Conservation (phyloP, 257 asterid species). For the Solanum raphanifolium region DNA sequence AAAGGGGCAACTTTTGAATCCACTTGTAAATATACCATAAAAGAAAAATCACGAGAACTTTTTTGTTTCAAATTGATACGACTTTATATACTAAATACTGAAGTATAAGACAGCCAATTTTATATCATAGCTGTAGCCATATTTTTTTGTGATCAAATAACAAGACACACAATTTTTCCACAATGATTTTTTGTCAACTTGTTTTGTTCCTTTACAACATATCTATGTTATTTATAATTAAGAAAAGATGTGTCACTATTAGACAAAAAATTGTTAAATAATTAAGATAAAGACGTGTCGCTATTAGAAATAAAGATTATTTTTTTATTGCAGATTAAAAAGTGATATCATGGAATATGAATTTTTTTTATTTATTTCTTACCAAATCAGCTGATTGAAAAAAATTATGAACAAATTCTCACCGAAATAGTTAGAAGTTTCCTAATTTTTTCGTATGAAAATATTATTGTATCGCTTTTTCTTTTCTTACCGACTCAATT, state of each 20-base stretch:
- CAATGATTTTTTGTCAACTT: not conserved
- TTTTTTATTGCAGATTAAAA: no score
- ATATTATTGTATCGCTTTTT: no score
- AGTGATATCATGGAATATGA: no score
- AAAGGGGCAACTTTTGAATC: not conserved
- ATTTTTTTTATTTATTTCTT: not conserved
- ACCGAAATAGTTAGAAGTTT: no score
- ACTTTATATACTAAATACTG: not conserved
- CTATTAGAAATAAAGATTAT: no score
- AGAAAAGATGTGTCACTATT: not conserved
- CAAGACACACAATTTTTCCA: not conserved
- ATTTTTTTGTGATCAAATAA: not conserved
- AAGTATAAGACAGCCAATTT: not conserved
- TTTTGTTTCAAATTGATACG: not conserved
- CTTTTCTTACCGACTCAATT: not conserved
- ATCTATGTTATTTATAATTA: not conserved
- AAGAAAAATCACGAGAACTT: not conserved
- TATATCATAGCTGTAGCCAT: not conserved
- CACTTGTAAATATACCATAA: not conserved
- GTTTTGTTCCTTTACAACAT: not conserved
- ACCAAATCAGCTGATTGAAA: not conserved
- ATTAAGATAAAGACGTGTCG: not conserved
- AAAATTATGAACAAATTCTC: no score
- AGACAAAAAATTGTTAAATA: not conserved
- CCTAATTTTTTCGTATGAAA: no score